A percentile compares a stretch with the other conserved stretches of the same genome.
Evolutionary conservation across 2,329 filamentous ascomycete genomes (phyloP).

Genomic region (Fusarium nodosum): DNA sequence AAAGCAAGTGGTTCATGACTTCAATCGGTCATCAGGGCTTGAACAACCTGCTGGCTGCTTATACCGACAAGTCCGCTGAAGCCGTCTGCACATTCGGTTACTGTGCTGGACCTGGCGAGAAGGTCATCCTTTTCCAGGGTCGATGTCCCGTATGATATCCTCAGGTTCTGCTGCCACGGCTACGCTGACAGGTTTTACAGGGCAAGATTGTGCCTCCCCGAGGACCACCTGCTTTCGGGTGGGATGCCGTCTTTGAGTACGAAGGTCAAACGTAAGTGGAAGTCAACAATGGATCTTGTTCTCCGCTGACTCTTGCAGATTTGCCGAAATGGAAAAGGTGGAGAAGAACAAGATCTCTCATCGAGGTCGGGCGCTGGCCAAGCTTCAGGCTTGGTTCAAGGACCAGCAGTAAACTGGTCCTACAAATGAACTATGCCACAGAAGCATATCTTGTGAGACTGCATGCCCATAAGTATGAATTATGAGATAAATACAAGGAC

Average conservation of each 20-base stretch:
- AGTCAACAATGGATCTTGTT: not conserved
- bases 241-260: constrained; percentile 97
- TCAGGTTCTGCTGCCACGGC: not conserved
- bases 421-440: not conserved
- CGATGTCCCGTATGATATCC: constrained; percentile 75
- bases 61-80: constrained; percentile 90
- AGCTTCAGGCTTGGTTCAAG: constrained; percentile 85
- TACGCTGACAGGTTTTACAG: constrained; percentile 47
- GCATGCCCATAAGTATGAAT: constrained; percentile 16
- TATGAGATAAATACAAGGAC: not conserved
- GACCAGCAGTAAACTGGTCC: constrained; percentile 50
- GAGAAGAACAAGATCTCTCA: constrained; percentile 96
- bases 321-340: constrained; percentile 93
- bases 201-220: constrained; percentile 87
- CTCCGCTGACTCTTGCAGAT: constrained; percentile 59
- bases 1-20: constrained; percentile 96
- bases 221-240: constrained; percentile 87
- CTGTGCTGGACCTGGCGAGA: constrained; percentile 84
- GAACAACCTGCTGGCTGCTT: constrained; percentile 90
- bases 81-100: constrained; percentile 98
- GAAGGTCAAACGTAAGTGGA: constrained; percentile 80
- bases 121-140: constrained; percentile 92
- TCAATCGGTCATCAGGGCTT: constrained; percentile 85
- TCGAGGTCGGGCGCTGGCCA: constrained; percentile 86
- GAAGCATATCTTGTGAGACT: constrained; percentile 42